Conservation (phyloP, 257 asterid genomes). For the Lavandula angustifolia region DNA sequence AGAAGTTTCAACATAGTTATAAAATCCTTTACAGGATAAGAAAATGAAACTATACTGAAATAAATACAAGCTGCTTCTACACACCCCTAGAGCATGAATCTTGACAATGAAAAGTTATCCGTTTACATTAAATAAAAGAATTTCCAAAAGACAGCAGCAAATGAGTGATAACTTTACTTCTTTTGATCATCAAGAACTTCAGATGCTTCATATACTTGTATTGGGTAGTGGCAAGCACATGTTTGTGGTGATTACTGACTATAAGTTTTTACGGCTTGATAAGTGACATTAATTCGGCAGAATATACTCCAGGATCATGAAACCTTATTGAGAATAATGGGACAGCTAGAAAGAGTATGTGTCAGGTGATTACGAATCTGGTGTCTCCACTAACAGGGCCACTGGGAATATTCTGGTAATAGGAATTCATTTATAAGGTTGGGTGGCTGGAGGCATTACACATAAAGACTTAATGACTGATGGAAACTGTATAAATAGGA, state of each 20-base stretch:
- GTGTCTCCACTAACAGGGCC: neutral
- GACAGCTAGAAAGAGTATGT: conserved; percentile 1
- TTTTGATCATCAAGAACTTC: neutral
- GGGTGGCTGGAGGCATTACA: neutral
- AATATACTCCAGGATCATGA: neutral
- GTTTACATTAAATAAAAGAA: neutral
- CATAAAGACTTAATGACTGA: neutral
- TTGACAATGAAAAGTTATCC: conserved; percentile 5
- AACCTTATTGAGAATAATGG: conserved; percentile 3
- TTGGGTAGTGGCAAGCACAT: neutral
- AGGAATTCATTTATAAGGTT: neutral
- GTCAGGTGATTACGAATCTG: neutral
- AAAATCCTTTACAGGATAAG: neutral
- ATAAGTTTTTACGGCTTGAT: conserved; percentile 11
- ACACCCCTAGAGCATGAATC: neutral
- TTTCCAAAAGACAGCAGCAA: neutral
- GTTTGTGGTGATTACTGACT: conserved; percentile 3
- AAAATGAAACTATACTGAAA: neutral
- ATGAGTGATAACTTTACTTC: neutral
- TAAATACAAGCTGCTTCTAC: neutral
- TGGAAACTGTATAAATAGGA: conserved; percentile 13
- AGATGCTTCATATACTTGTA: neutral
- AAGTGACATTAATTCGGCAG: conserved; percentile 7
- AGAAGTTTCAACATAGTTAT: neutral
- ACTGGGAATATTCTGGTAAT: neutral